Percentiles rank a stretch among this genome's conserved stretches.
Evolutionary conservation across 108 stramenopile genomes (phyloP).

Genomic region (Mayamaea pseudoterrestris): DNA sequence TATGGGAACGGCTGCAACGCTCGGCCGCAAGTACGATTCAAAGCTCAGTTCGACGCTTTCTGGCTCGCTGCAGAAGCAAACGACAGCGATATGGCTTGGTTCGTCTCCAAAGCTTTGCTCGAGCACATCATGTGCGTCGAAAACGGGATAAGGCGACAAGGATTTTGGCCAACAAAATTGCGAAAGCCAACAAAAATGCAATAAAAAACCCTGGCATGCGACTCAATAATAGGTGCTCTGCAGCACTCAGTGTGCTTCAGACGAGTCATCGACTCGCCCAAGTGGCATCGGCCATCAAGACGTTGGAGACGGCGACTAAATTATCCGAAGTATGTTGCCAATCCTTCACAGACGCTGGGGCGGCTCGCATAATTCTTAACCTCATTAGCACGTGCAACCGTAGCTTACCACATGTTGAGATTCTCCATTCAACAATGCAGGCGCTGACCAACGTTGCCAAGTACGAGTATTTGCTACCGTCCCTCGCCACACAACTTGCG

Average conservation of each 20-base stretch:
- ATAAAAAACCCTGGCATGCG: conserved; percentile 18
- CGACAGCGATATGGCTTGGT: not conserved
- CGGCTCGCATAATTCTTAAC: conserved; percentile 50
- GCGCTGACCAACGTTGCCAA: conserved; percentile 66
- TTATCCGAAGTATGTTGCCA: conserved; percentile 55
- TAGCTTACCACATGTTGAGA: conserved; percentile 79
- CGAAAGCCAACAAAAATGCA: conserved; percentile 24
- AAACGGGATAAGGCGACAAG: conserved; percentile 1
- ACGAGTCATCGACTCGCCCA: conserved; percentile 48
- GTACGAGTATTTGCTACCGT: conserved; percentile 23
- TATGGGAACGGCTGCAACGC: not conserved
- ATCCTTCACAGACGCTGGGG: conserved; percentile 40
- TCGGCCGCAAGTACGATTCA: conserved; percentile 6
- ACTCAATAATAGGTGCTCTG: conserved; percentile 18
- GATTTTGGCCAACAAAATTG: conserved; percentile 7
- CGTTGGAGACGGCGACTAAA: conserved; percentile 56
- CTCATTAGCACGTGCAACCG: conserved; percentile 79
- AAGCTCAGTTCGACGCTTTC: conserved; percentile 12
- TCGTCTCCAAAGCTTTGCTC: too few relatives aligned
- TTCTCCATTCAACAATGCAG: conserved; percentile 49
- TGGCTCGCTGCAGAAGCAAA: conserved; percentile 7
- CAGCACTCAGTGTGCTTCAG: conserved; percentile 38
- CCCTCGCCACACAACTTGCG: conserved; percentile 27
- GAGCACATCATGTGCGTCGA: too few relatives aligned
- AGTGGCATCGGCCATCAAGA: conserved; percentile 53